These are phyloP conservation scores for Phaeomoniella chlamydospora DNA, from an alignment of 2,329 filamentous ascomycete genomes.

Conservation along the genomic window DNA sequence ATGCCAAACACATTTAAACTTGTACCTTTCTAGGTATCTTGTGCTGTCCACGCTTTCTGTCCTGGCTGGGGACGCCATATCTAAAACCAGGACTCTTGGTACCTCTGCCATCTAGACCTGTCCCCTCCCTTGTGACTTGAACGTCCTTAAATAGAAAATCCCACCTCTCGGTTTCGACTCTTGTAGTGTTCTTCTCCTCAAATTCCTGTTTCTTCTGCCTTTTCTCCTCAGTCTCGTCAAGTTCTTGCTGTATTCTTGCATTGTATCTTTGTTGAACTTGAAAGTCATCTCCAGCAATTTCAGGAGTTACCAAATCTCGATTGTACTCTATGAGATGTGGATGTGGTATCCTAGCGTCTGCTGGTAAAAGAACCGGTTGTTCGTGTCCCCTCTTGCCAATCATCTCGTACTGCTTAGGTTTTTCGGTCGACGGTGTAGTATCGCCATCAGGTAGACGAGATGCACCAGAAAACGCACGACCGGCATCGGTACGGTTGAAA, in stretches of 20 bases:
- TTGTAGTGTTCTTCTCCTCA: conserved; percentile 14
- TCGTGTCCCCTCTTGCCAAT: conserved; percentile 26
- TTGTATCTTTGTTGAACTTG: conserved; percentile 23
- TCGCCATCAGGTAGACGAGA: conserved; percentile 22
- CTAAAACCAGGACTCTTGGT: conserved; percentile 39
- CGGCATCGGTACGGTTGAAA: conserved; percentile 52
- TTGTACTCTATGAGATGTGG: conserved; percentile 40
- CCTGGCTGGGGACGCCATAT: conserved; percentile 48
- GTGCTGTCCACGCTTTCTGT: conserved; percentile 46
- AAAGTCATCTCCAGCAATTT: conserved; percentile 15
- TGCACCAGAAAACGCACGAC: conserved; percentile 40
- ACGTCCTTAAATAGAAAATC: conserved; percentile 46
- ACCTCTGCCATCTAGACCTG: conserved; percentile 39
- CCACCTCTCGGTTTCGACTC: conserved; percentile 33
- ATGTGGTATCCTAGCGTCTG: conserved; percentile 50
- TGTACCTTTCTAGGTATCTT: conserved; percentile 50
- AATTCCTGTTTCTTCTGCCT: conserved; percentile 24
- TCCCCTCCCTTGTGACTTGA: conserved; percentile 37
- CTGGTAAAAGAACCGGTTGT: conserved; percentile 41
- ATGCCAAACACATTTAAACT: conserved; percentile 23
- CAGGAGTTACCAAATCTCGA: conserved; percentile 23
- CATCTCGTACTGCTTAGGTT: conserved; percentile 19
- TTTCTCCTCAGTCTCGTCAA: conserved; percentile 23
- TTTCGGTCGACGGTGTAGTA: conserved; percentile 14
- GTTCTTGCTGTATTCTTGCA: conserved; percentile 25